Conservation (phyloP, 768 basidiomycete species). For the Amyloporia xantha region DNA sequence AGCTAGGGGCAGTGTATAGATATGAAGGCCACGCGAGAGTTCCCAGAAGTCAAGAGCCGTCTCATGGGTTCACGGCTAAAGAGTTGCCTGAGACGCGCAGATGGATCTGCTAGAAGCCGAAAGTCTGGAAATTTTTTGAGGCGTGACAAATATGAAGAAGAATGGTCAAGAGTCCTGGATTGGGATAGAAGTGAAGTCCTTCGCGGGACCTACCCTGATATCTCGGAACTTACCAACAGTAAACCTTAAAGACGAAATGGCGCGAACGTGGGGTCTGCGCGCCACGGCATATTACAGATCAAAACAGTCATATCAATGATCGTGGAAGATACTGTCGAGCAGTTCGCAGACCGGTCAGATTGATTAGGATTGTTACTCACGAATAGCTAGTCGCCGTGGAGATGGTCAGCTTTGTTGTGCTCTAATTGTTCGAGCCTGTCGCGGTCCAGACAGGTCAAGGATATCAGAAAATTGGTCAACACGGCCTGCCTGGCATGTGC, state of each 20-base stretch:
- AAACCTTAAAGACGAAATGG: neutral
- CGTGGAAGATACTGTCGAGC: neutral
- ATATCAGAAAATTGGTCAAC: neutral
- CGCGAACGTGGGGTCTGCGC: conserved; percentile 2
- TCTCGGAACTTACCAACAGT: conserved; percentile 5
- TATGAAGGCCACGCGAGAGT: conserved; percentile 27
- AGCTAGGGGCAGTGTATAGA: conserved; percentile 20
- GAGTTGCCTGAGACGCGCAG: conserved; percentile 19
- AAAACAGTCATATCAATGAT: neutral
- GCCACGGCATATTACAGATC: neutral
- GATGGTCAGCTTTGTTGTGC: neutral
- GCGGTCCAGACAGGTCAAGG: neutral
- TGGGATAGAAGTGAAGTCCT: neutral
- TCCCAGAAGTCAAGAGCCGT: conserved; percentile 23
- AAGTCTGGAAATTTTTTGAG: conserved; percentile 13
- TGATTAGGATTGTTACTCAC: neutral
- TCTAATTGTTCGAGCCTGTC: neutral
- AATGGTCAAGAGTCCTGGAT: neutral
- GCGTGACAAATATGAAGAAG: conserved; percentile 18
- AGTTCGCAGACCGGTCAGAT: neutral
- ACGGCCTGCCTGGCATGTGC: too few species aligned
- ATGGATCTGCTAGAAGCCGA: conserved; percentile 25
- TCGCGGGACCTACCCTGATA: conserved; percentile 2
- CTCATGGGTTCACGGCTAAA: conserved; percentile 19
- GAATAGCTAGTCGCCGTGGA: neutral